Base-by-base conservation (phyloP, 2,329 filamentous ascomycete species). In the Penicillium freii region DNA sequence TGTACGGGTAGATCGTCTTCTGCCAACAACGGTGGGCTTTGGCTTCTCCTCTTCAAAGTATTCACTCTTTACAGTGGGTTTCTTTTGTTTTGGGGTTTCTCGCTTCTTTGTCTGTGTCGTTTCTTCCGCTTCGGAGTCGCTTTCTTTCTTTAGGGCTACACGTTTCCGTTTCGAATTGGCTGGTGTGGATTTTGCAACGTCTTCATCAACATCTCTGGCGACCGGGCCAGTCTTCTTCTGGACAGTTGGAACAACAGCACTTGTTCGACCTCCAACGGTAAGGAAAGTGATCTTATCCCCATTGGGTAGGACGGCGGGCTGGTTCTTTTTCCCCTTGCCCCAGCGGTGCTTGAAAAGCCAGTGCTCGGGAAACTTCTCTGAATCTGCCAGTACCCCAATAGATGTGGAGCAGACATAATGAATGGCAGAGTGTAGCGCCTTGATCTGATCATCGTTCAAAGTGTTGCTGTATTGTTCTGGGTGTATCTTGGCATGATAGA, bases 391-490 rank as follows among this genome's bases (percentile, higher is more conserved):
- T 27, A 87, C 80, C 48, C 90, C 90, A 21, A 93, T 87, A 0
- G 93, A 90, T 0, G 86, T 88, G 58, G 87, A 83, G 71, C 91
- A 96, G 9, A 99, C 88, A 61, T 90, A 86, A 57, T 88, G 82
- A 43, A 97, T 87, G 0, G 87, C 83, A 9, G 86, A 80, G 72
- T 94, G 87, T 2, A 99, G 79, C 39, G 80, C 81, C 62, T 84
- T 82, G 61, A 95, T 84, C 72, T 97, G 88, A 0, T 77, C 81
- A 33, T 90, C 85, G 60, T 73, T 81, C 64, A 97, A 89, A 0
- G 90, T 89, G 68, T 97, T 87, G 75, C 88, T 91, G 76, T 95
- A 95, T 71, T 96, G 91, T 72, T 97, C 93, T 0, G 94, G 94
- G 65, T 99, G 93, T 17, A 97, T 82, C 49, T 84, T 86, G 5